Evolutionary conservation across 306 rosid genomes (phyloP).

Genomic region (Trifolium fragiferum): DNA sequence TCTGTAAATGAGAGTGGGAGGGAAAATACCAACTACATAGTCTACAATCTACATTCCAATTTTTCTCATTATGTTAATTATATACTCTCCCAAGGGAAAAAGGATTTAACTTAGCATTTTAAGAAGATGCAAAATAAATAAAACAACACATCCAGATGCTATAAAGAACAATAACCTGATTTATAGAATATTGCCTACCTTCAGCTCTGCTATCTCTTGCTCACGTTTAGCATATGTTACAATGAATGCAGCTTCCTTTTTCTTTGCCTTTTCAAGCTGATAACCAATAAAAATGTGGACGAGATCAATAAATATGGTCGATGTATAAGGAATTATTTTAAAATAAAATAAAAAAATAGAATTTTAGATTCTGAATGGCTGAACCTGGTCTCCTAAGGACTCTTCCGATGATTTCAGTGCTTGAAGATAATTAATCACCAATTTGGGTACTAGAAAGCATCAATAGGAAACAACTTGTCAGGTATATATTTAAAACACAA

Average conservation of each 20-base stretch:
- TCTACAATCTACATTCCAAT: no score
- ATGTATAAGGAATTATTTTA: constrained; percentile 24
- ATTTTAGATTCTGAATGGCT: constrained; percentile 23
- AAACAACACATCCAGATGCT: constrained; percentile 28
- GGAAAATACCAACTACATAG: background rate
- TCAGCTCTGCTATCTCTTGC: constrained; percentile 93
- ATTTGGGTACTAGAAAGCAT: constrained; percentile 64
- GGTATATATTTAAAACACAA: constrained; percentile 17
- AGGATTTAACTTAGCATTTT: background rate
- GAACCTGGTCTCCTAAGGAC: constrained; percentile 87
- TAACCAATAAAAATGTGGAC: constrained; percentile 34
- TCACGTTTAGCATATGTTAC: constrained; percentile 94
- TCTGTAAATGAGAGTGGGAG: constrained; percentile 17
- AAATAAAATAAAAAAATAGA: constrained; percentile 20
- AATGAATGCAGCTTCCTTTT: constrained; percentile 95
- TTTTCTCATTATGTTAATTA: constrained; percentile 21
- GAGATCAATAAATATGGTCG: constrained; percentile 23
- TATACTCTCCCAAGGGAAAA: background rate
- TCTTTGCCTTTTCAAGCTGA: constrained; percentile 94
- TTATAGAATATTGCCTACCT: constrained; percentile 62
- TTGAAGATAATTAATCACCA: constrained; percentile 76
- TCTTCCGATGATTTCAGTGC: constrained; percentile 85
- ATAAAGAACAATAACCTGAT: constrained; percentile 12
- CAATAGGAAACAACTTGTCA: constrained; percentile 31
- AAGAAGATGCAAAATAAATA: constrained; percentile 34